These are phyloP conservation scores for Tricharina praecox DNA, from an alignment of 495 filamentous ascomycete genomes.

Conservation along the genomic window DNA sequence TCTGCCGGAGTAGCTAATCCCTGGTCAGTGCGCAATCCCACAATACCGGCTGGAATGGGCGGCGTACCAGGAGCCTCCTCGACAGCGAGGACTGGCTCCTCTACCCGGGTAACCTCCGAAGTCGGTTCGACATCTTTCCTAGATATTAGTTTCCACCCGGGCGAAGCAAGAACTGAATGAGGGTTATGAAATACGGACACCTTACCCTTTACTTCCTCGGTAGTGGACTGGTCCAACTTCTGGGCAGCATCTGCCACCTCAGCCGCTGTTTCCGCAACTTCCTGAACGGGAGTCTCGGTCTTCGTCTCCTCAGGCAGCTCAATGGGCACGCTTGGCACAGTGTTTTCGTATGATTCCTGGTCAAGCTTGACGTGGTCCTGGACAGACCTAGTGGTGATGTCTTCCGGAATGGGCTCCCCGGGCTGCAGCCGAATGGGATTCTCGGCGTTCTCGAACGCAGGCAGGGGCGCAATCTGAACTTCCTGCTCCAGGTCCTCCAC, in stretches of 20 bases:
- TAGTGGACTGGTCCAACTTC: background rate
- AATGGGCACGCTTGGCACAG: slow-evolving; percentile 31
- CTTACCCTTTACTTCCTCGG: too few species aligned
- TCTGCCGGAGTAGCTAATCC: too few species aligned
- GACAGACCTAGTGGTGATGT: slow-evolving; percentile 13
- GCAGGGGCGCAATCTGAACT: slow-evolving; percentile 43
- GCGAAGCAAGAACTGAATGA: background rate
- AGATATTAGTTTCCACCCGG: slow-evolving; percentile 3
- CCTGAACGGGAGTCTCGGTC: background rate
- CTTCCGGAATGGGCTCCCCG: slow-evolving; percentile 53
- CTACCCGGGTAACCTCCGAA: background rate
- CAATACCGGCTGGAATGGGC: too few species aligned
- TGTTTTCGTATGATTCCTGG: slow-evolving; percentile 65
- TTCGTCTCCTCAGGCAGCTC: slow-evolving; percentile 3
- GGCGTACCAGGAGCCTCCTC: slow-evolving; percentile 1
- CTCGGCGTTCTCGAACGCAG: slow-evolving; percentile 53
- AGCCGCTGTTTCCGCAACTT: background rate
- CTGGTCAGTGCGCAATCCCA: too few species aligned
- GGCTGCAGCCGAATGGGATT: slow-evolving; percentile 65
- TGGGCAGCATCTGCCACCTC: slow-evolving; percentile 5
- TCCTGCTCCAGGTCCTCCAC: slow-evolving; percentile 1
- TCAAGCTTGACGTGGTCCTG: slow-evolving; percentile 52
- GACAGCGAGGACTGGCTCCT: slow-evolving; percentile 4
- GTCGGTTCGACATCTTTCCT: slow-evolving; percentile 5
- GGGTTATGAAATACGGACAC: background rate